Base-by-base conservation (phyloP, 768 basidiomycete genomes). In the Leccinum incarnatum region DNA sequence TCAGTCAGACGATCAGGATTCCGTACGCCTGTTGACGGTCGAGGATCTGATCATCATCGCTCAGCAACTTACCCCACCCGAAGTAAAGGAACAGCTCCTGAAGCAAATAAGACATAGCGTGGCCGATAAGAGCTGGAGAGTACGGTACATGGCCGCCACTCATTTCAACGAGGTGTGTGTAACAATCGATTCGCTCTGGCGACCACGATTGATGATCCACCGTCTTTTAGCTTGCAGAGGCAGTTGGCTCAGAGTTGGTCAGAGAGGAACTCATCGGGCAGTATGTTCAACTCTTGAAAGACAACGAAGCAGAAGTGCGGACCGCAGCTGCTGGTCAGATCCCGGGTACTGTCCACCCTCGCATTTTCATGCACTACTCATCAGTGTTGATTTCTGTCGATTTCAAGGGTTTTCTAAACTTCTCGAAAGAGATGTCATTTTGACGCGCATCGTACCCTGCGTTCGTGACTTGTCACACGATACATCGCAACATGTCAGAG, bases 291-390 rank as follows among this genome's bases (percentile, higher is more conserved):
- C 80, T 99, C 56, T 78, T 99, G 69, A 98, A 98, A 75, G 97
- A 99, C 70, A 96, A 96, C 67, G 97, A 99, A 76, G 97, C 97
- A 19, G 97, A 99, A 76, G 97, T 98, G 45, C 86, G 95, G 62
- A 98, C 95, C 52, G 96, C 97, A 46, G 95, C 91, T 53, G 87
- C 96, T 40, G 93, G 92, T 40, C 97, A 98, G 74, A 93, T 99
- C 63, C 97, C 97, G 74, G 96, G 96, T 95, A 72, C 62, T 74
- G 70, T 46, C 23, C 27, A 15, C 1, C 37, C 52, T 42, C 21
- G 58, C 56, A 15, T 34, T 32, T 55, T 30, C 25, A 46, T 17
- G 53, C 14, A 47, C 42, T 46, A n/a, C 10, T 42, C 17, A 17
- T 56, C 45, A 1, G 15, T 32, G 58, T 62, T 61, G 53, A 64